Base-by-base conservation (phyloP, 208 protist species). In the Leishmania mexicana region DNA sequence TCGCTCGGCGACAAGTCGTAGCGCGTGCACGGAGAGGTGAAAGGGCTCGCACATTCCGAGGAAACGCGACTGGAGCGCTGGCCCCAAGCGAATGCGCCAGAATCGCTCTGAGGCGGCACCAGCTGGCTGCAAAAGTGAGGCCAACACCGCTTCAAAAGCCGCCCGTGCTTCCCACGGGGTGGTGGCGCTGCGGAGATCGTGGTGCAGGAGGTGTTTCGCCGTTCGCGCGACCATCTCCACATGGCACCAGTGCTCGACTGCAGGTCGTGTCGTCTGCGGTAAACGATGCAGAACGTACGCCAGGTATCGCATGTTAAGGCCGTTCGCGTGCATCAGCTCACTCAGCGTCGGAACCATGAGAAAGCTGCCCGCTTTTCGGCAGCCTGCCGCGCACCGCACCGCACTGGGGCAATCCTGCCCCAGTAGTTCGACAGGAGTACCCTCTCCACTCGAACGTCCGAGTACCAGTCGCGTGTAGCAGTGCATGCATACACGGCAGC, bases 251-350 rank as follows among this genome's bases (percentile, higher is more conserved):
- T 94, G 91, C 81, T 84, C 87, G 24, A 92, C 86, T n/a, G 83
- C 85, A 60, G 88, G 84, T 3, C 85, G 79, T 10, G 93, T 80
- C 1, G 83, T 28, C 21, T 75, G n/a, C 4, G 93, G 89, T 7
- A 98, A 78, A 13, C 93, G 89, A 77, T 93, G 81, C 85, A 95
- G 95, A 19, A 98, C 95, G 87, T 91, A 98, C 8, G 91, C 88
- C 42, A 98, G 77, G 65, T 91, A 91, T 8, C 88, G 87, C 79
- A 98, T 42, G 65, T 95, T 95, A 2, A 98, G 73, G 13, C 95
- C 92, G 78, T 93, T 88, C 1, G 89, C 90, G 76, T 98, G 95
- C 77, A 95, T 80, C 13, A 96, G 71, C 0, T 79, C 57, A 28
- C 84, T 87, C 21, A 96, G 47, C 24, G 83, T 86, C 1, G 95